Base-by-base conservation (phyloP, 768 basidiomycete genomes). In the Phallus indusiatus region DNA sequence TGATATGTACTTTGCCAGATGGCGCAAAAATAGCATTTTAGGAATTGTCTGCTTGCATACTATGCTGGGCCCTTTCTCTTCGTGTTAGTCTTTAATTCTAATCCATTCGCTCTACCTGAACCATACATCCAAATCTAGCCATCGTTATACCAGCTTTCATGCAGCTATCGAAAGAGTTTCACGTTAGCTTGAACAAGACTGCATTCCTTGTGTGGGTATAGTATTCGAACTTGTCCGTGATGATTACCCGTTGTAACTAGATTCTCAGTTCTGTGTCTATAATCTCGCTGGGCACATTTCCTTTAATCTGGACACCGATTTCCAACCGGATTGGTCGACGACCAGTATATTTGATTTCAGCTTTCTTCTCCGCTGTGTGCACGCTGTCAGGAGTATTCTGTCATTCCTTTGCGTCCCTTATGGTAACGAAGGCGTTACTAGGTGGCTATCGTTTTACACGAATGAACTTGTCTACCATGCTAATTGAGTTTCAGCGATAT, bases 91-190 rank as follows among this genome's bases (percentile, higher is more conserved):
- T 18, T 20, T 42, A 5, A 22, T 55, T 54, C n/a, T 28, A 3
- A n/a, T 42, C 4, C 12, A 42, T n/a, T 42, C 4, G 36, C n/a
- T n/a, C n/a, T n/a, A n/a, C n/a, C n/a, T 37, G 9, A 14, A 42
- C 2, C 12, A 42, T 42, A 42, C 12, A n/a, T 11, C 12, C 14
- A 42, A 42, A 14, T 16, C 21, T 37, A 55, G 54, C 33, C 4
- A 55, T 55, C 8, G 22, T 35, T 2, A 55, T 55, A n/a, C 54
- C 54, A 34, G 54, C 54, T 36, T 55, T 55, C 14, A 55, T 55
- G 54, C 36, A 55, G 2, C 3, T 55, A 21, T 55, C 54, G 18
- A 36, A 55, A 36, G 54, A 55, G 36, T 55, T 55, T 18, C 8
- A 46, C 21, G 54, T 55, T 18, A 24, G 24, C 36, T 20, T 55